These are phyloP conservation scores for Allium fistulosum DNA, from an alignment of 106 monocot species.

Conservation along the genomic window DNA sequence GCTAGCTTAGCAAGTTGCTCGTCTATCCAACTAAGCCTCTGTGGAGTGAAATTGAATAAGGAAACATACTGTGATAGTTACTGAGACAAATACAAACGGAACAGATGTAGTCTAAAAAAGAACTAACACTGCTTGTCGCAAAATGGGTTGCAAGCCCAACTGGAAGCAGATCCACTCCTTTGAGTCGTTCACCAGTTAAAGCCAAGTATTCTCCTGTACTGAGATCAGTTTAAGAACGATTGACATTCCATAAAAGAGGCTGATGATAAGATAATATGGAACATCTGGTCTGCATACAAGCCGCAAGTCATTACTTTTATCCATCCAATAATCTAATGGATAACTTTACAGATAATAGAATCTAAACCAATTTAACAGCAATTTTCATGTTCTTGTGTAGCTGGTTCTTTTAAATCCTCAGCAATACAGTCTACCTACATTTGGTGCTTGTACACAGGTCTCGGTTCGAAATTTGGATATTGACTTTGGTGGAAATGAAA, in stretches of 20 bases:
- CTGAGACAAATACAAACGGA: background rate
- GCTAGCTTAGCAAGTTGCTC: constrained; percentile 73
- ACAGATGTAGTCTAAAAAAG: background rate
- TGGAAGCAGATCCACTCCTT: constrained; percentile 89
- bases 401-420: too few species aligned
- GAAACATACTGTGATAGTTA: too few species aligned
- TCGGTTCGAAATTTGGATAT: too few species aligned
- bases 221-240: background rate
- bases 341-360: too few species aligned
- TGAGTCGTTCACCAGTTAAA: constrained; percentile 83
- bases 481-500: too few species aligned
- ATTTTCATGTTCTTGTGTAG: too few species aligned
- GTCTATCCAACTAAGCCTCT: constrained; percentile 81
- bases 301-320: too few species aligned
- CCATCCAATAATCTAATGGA: too few species aligned
- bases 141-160: constrained; percentile 93
- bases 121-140: constrained; percentile 59
- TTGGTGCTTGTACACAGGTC: too few species aligned
- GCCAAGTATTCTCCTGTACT: constrained; percentile 86
- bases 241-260: background rate
- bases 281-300: background rate
- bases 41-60: background rate
- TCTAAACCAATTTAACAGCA: too few species aligned
- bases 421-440: too few species aligned
- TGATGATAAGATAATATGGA: background rate